Base-by-base conservation (phyloP, 345 rosid genomes). In the Citrus reticulata region DNA sequence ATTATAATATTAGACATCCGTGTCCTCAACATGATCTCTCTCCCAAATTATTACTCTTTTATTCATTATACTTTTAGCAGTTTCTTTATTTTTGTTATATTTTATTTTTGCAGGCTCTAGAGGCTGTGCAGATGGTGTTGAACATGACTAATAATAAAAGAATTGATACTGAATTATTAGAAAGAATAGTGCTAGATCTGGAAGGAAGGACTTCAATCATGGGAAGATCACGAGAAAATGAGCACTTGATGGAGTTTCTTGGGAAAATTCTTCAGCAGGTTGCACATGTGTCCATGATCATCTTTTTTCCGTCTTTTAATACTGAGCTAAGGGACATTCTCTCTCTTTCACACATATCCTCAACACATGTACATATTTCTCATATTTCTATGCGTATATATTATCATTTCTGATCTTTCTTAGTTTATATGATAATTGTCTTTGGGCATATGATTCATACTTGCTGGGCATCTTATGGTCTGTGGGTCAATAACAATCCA, bases 231-330 rank as follows among this genome's bases (percentile, higher is more conserved):
- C 86, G 82, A 75, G 97, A 90, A 81, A 87, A 87, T 81, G 93
- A 88, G 81, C 89, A 86, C 73, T 86, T 93, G 71, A 69, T 91
- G 81, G 92, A 88, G 78, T 76, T 89, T 58, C 83, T 91, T 29
- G 98, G 99, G 61, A 89, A 88, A 85, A 79, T 90, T 80, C 87
- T 96, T 55, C 93, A 91, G 82, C 94, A 93, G 97, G 99, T 96
- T 78, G 84, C 60, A 72, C 72, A 80, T 78, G 29, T 29, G 60
- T 71, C 63, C 16, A 32, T 79, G 65, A 62, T 76, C 19, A 55
- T 51, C 30, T 34, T 37, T 81, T 66, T 51, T 42, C 14, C 13
- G 13, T 32, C 42, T 70, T 25, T 32, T n/a, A 27, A 13, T 70
- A 13, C 39, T 30, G 39, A 77, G 13, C 19, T 57, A 17, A 74